Evolutionary conservation across 2,329 filamentous ascomycete genomes (phyloP).

Genomic region (Lachnellula hyalina): DNA sequence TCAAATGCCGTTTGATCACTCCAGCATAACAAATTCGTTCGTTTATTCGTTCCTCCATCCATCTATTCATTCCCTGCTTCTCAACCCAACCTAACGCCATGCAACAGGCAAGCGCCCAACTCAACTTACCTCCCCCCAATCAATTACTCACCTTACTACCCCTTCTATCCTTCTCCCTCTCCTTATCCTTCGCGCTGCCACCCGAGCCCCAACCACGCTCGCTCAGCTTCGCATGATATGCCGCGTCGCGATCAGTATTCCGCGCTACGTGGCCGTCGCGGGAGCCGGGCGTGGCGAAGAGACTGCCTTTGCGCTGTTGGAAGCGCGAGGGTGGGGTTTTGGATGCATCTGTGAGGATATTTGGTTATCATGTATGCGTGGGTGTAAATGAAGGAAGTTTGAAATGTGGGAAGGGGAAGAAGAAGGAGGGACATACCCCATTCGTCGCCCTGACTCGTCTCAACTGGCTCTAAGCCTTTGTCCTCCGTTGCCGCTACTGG

Average conservation of each 20-base stretch:
- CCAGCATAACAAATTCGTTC: too few relatives aligned
- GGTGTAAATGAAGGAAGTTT: neutral
- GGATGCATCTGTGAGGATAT: constrained; percentile 47
- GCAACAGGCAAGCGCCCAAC: too few relatives aligned
- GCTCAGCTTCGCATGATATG: constrained; percentile 54
- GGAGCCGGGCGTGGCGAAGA: constrained; percentile 60
- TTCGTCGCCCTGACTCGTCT: constrained; percentile 4
- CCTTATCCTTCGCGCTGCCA: neutral
- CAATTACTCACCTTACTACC: neutral
- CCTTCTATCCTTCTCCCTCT: constrained; percentile 2
- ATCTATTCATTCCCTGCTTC: too few relatives aligned
- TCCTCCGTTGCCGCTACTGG: too few relatives aligned
- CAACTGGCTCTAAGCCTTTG: too few relatives aligned
- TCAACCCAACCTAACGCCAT: too few relatives aligned
- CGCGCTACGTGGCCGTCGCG: constrained; percentile 60
- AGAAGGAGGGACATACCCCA: constrained; percentile 5
- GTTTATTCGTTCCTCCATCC: too few relatives aligned
- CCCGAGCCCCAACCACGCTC: constrained; percentile 36
- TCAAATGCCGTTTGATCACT: too few relatives aligned
- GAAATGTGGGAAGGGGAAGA: too few relatives aligned
- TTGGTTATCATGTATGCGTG: neutral
- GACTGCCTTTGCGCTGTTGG: constrained; percentile 64
- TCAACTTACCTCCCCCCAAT: too few relatives aligned
- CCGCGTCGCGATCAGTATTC: constrained; percentile 48
- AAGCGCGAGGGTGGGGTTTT: constrained; percentile 64